These are phyloP conservation scores for Rhazya stricta DNA, from an alignment of 257 asterid genomes.

Conservation along the genomic window DNA sequence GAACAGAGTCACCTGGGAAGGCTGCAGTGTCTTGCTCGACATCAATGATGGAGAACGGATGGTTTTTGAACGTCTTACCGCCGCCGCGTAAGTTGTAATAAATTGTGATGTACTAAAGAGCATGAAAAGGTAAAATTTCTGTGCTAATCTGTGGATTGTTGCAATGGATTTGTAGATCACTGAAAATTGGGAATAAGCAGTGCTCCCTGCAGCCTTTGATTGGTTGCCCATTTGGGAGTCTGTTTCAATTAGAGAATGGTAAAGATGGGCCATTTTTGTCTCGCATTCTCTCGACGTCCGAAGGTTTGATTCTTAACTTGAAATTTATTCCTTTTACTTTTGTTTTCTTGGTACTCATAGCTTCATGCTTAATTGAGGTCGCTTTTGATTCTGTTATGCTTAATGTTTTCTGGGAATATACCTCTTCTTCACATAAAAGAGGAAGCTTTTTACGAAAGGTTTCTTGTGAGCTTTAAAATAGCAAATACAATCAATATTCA, in stretches of 20 bases:
- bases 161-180: constrained; percentile 35
- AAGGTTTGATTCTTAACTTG: constrained; percentile 38
- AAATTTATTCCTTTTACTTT: not conserved
- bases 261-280: constrained; percentile 62
- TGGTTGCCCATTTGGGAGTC: constrained; percentile 79
- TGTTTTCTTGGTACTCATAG: not conserved
- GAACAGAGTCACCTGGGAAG: constrained; percentile 77
- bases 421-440: not conserved
- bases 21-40: constrained; percentile 94
- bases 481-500: not conserved
- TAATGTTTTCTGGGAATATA: not conserved
- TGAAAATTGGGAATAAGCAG: constrained; percentile 79
- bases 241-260: constrained; percentile 70
- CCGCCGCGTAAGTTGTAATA: constrained; percentile 59
- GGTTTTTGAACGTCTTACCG: constrained; percentile 86
- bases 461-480: not conserved
- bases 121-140: not conserved
- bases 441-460: not conserved
- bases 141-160: not conserved
- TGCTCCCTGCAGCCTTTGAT: constrained; percentile 77
- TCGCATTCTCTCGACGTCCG: constrained; percentile 43
- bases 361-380: not conserved
- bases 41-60: constrained; percentile 88
- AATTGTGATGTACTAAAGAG: not conserved
- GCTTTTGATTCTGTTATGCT: not conserved